A percentile compares a stretch with the other conserved stretches of the same genome.
Conservation (phyloP, 306 rosid species). For the Ormosia semicastrata region DNA sequence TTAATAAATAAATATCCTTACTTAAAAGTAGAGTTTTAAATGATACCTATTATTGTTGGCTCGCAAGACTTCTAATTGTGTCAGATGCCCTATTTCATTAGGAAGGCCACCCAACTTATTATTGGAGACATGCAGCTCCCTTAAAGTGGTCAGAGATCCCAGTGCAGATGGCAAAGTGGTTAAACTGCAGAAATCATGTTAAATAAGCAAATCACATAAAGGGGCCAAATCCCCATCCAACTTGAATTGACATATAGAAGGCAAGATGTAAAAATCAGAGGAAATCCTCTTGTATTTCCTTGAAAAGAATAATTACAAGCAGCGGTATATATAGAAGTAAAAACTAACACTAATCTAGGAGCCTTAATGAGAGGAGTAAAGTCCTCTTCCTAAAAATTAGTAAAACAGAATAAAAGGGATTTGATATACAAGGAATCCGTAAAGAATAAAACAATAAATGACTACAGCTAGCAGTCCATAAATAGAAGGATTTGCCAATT, state of each 20-base stretch:
- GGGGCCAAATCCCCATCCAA: background rate
- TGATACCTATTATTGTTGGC: slow-evolving; percentile 75
- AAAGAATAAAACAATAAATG: too few species aligned
- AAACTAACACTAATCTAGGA: too few species aligned
- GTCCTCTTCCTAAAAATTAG: too few species aligned
- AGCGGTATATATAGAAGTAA: too few species aligned
- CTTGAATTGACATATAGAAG: background rate
- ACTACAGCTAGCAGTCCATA: too few species aligned
- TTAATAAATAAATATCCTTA: background rate
- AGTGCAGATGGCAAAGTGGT: slow-evolving; percentile 62
- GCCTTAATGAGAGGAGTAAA: too few species aligned
- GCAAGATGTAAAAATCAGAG: too few species aligned
- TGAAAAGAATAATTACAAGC: too few species aligned
- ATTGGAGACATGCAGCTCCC: slow-evolving; percentile 63
- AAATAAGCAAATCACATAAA: slow-evolving; percentile 6
- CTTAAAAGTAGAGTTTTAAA: background rate
- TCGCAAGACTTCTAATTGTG: slow-evolving; percentile 67
- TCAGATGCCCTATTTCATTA: slow-evolving; percentile 58
- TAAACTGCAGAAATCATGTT: slow-evolving; percentile 50
- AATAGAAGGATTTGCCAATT: too few species aligned
- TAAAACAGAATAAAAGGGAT: too few species aligned
- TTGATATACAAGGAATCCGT: too few species aligned
- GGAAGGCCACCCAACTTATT: slow-evolving; percentile 77
- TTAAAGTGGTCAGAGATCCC: slow-evolving; percentile 64
- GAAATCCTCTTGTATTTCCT: too few species aligned